Base-by-base conservation (phyloP, 768 basidiomycete genomes). In the Macrocybe gigantea region DNA sequence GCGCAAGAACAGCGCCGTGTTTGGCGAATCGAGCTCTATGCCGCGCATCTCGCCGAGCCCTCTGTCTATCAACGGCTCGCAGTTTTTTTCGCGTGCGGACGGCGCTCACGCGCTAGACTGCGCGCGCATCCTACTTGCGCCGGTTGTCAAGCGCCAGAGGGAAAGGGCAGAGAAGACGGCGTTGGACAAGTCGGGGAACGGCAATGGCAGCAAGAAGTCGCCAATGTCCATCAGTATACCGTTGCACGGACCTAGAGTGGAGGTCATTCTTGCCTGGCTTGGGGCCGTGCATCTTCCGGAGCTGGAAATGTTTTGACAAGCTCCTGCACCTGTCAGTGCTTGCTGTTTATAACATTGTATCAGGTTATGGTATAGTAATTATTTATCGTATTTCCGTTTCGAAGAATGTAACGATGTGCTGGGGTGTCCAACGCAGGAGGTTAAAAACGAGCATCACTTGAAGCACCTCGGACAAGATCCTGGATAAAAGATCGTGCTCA, bases 241-340 rank as follows among this genome's bases (percentile, higher is more conserved):
- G 7, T 66, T 93, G 53, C 88, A 91, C 64, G 90, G 90, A 0
- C 89, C 91, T 33, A 76, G 88, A 5, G 90, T 93, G 40, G 90
- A 93, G 65, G 74, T 93, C 48, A 73, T 91, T 47, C 73, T 93
- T 48, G 90, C 90, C 38, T 93, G 88, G 88, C 68, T 93, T 47
- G 89, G 75, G 22, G 88, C 87, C 12, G 85, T 90, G 48, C 83
- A 88, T 69, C 64, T 93, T 33, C 81, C 79, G 3, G 87, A 88
- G 57, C 61, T 92, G 55, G 88, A 90, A 38, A 38, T 22, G 22
- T 22, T 22, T 22, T 22, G 4, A 22, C 22, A 22, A 4, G 22
- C 22, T 22, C 22, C 22, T 4, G 22, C 22, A 22, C 22, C 22
- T 22, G 22, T 4, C 22, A 4, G 22, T 4, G 22, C 4, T 22